A percentile compares a stretch with the other conserved stretches of the same genome.
Evolutionary conservation across 495 filamentous ascomycete species (phyloP).

Genomic region (Daldinia vernicosa): DNA sequence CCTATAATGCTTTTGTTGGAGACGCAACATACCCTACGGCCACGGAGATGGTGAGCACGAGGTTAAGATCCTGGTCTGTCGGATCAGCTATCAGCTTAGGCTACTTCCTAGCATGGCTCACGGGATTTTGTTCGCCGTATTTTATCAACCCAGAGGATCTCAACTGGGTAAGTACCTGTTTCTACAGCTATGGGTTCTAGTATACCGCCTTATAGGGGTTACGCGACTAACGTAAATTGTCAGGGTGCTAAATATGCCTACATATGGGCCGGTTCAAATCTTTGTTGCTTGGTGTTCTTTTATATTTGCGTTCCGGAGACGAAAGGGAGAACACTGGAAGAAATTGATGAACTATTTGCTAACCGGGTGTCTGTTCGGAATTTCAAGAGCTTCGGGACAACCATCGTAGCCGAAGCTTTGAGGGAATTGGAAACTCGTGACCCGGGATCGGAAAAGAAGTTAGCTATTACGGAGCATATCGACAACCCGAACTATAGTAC

Average conservation of each 20-base stretch:
- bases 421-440: conserved; percentile 43
- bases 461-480: conserved; percentile 19
- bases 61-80: conserved; percentile 61
- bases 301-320: conserved; percentile 60
- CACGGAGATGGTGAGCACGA: conserved; percentile 57
- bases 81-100: conserved; percentile 59
- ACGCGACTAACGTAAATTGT: conserved; percentile 6
- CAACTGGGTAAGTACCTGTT: conserved; percentile 50
- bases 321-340: conserved; percentile 65
- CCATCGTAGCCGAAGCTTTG: conserved; percentile 47
- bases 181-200: not conserved
- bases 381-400: conserved; percentile 50
- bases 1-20: conserved; percentile 53
- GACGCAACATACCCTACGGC: conserved; percentile 55
- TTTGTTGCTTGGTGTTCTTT: conserved; percentile 57
- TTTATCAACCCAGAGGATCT: conserved; percentile 60
- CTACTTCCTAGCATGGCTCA: conserved; percentile 57
- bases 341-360: conserved; percentile 63
- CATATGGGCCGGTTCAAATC: conserved; percentile 59
- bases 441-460: conserved; percentile 17
- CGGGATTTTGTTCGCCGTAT: conserved; percentile 57
- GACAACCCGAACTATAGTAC: not conserved
- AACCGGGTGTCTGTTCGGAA: conserved; percentile 51
- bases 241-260: conserved; percentile 59
- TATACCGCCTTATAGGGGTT: not conserved